Base-by-base conservation (phyloP, 83 land plant genomes). In the Larix sibirica region DNA sequence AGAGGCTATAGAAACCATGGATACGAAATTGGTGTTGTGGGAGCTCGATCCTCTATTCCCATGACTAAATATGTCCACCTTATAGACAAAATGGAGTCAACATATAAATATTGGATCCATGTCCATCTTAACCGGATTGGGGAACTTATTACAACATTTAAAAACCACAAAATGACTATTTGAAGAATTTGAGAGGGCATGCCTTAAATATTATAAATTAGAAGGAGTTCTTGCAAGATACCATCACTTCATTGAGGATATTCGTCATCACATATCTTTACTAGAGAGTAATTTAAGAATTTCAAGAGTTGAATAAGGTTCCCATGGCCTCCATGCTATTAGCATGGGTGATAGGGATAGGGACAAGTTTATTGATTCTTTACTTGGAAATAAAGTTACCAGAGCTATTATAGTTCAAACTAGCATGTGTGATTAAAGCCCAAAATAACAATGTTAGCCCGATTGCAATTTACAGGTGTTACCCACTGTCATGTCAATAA, bases 101-200 rank as follows among this genome's bases (percentile, higher is more conserved):
- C 76, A 6, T 71, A 71, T 17, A 71, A 47, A 42, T 47, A n/a
- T 42, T 71, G 76, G 76, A 71, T 71, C 36, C 7, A 42, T 42
- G 36, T 4, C 18, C 14, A 14, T 9, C 7, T 28, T 66, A 33
- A 13, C 28, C 28, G 28, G 4, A 71, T n/a, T 40, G 42, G 6
- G 76, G 76, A 71, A 23, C 76, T 71, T 71, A 42, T 71, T 23
- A 71, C 76, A 21, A 50, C 54, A 4, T 71, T 74, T 74, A 58
- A 74, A 74, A 24, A 74, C 77, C 26, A 74, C 58, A n/a, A 74
- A 74, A 74, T 74, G 77, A 54, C 31, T 23, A 58, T 75, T 75
- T 26, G 78, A 75, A 58, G 60, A 75, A 17, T 75, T 75, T 47
- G 78, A 75, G 78, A 75, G 78, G 59, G 78, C 58, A 75, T 44